These are phyloP conservation scores for Pleurotus pulmonarius DNA, from an alignment of 768 basidiomycete genomes.

Conservation along the genomic window DNA sequence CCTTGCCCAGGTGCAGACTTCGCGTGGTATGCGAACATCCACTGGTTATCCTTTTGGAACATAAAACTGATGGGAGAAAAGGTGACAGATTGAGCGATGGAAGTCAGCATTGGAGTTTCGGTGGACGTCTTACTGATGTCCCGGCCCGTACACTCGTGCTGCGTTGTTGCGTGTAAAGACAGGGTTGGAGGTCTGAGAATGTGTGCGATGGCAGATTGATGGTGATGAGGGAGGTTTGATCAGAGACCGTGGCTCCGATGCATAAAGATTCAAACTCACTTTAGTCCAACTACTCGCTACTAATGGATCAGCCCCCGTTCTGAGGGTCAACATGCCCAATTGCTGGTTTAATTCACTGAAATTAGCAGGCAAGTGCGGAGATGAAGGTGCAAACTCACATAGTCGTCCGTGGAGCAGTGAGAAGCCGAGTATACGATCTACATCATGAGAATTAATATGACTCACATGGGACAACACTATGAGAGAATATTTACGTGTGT, in stretches of 20 bases:
- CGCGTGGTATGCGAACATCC: constrained; percentile 13
- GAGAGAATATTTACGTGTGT: constrained; percentile 9
- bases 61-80: constrained; percentile 8
- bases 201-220: too few relatives aligned
- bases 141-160: constrained; percentile 11
- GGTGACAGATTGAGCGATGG: too few relatives aligned
- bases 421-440: constrained; percentile 16
- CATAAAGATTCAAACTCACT: too few relatives aligned
- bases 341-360: background rate
- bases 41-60: constrained; percentile 14
- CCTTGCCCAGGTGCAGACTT: constrained; percentile 15
- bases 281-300: constrained; percentile 13
- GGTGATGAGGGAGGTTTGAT: background rate
- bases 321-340: constrained; percentile 12
- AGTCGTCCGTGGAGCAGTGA: constrained; percentile 16
- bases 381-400: background rate
- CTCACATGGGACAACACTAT: background rate
- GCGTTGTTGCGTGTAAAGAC: constrained; percentile 13
- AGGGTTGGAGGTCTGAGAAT: constrained; percentile 6
- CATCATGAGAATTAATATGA: background rate
- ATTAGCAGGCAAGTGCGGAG: background rate
- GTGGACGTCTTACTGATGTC: constrained; percentile 11
- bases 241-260: too few relatives aligned
- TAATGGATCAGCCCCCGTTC: constrained; percentile 11
- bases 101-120: too few relatives aligned